Base-by-base conservation (phyloP, 305 asterid genomes). In the Lippia alba region DNA sequence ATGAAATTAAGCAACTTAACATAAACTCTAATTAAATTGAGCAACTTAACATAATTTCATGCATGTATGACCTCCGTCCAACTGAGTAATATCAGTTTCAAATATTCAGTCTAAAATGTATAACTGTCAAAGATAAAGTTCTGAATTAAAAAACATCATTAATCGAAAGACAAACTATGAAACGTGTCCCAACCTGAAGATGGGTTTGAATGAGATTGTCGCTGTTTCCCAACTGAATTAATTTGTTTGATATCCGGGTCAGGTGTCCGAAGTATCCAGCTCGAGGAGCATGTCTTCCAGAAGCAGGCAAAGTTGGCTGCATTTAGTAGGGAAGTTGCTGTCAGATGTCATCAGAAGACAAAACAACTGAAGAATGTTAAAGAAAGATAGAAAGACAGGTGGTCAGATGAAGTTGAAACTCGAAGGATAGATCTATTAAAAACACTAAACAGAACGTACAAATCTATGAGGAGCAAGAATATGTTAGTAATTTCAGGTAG, bases 211-310 rank as follows among this genome's bases (percentile, higher is more conserved):
- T 69, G 73, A 69, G 74, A 44, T 56, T 72, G 66, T 85, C 89
- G 73, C 53, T 78, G 79, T 77, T 86, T 67, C 86, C 97, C 81
- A 81, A 66, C 82, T 93, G 98, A 70, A 84, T 62, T 72, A 92
- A 79, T 77, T 89, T 92, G 83, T 92, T 89, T 63, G 96, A 86
- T 74, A 92, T 87, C 64, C 97, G 89, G 18, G 97, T 92, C 74
- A 91, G 64, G 85, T 92, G 98, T 56, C 98, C 98, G 66, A 92
- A 74, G 74, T 91, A 89, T 72, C 98, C 98, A 8, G 90, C 91
- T 67, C 91, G 91, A 67, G 95, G 96, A 53, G 91, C 86, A 65
- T 67, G 57, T 73, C 81, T 84, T 65, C 91, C 89, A 66, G 85
- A 57, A 24, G 86, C 85, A 24, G 90, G 84, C 63, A 82, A 16